Percentiles rank a stretch among this genome's conserved stretches.
These are phyloP conservation scores for Fusarium sp. DNA, from an alignment of 2,329 filamentous ascomycete species.

Conservation along the genomic window DNA sequence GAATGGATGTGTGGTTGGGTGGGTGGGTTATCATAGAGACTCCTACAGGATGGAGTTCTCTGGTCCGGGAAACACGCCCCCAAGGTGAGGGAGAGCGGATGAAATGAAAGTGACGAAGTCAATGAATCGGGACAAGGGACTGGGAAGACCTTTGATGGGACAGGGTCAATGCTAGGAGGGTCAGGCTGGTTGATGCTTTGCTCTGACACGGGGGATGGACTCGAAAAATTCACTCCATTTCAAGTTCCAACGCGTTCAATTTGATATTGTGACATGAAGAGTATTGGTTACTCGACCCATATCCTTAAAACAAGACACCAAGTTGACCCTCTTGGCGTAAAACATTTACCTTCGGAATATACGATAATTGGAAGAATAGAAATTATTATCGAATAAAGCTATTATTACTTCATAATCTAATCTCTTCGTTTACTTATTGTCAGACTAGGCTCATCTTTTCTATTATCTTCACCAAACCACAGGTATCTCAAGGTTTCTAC, in stretches of 20 bases:
- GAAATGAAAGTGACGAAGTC: conserved; percentile 27
- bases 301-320: neutral
- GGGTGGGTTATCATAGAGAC: conserved; percentile 20
- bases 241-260: neutral
- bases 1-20: neutral
- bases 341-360: too few species aligned
- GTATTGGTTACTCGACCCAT: neutral
- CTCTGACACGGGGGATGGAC: conserved; percentile 27
- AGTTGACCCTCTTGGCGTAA: too few species aligned
- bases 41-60: conserved; percentile 4
- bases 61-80: conserved; percentile 5
- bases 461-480: too few species aligned
- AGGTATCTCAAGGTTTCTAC: too few species aligned
- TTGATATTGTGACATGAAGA: neutral
- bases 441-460: too few species aligned
- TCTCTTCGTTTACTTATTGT: too few species aligned
- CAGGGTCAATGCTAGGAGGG: neutral
- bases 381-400: too few species aligned
- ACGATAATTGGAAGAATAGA: too few species aligned
- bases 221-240: conserved; percentile 35
- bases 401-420: too few species aligned
- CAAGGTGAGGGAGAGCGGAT: conserved; percentile 13
- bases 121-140: conserved; percentile 18
- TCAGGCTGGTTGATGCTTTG: conserved; percentile 32
- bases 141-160: neutral